A percentile compares a stretch with the other conserved stretches of the same genome.
Conservation (phyloP, 208 protist genomes). For the Tritrichomonas musculus region DNA sequence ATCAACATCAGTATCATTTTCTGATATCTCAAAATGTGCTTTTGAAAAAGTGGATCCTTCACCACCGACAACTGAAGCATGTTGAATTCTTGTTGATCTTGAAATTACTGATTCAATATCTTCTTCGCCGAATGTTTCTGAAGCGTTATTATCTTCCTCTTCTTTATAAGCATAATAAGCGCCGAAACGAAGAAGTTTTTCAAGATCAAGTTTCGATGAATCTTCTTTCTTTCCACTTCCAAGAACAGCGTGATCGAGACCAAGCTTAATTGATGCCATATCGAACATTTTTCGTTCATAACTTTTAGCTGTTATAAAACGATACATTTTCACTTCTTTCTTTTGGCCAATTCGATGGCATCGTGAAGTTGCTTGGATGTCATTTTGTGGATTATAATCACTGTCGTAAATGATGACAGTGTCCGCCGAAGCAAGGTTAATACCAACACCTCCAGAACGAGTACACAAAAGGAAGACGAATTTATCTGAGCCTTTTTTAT, state of each 20-base stretch:
- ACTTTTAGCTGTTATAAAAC: constrained; percentile 78
- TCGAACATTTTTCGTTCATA: constrained; percentile 81
- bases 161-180: constrained; percentile 6
- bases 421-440: constrained; percentile 66
- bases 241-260: constrained; percentile 67
- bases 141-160: background rate
- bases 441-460: constrained; percentile 63
- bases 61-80: background rate
- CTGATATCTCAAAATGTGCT: background rate
- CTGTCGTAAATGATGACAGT: constrained; percentile 69
- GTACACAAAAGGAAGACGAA: constrained; percentile 66
- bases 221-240: background rate
- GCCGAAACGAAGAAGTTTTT: constrained; percentile 9
- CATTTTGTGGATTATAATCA: constrained; percentile 94
- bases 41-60: constrained; percentile 2
- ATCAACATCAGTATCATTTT: background rate
- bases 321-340: constrained; percentile 74
- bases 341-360: constrained; percentile 86
- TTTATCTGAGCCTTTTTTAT: background rate
- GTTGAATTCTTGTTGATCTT: background rate
- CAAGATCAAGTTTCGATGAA: background rate
- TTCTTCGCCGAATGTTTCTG: background rate
- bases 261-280: constrained; percentile 71
- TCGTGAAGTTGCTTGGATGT: constrained; percentile 84
- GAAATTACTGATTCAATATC: background rate